A percentile compares a stretch with the other conserved stretches of the same genome.
Conservation (phyloP, 768 basidiomycete species). For the Termitomyces sp. region DNA sequence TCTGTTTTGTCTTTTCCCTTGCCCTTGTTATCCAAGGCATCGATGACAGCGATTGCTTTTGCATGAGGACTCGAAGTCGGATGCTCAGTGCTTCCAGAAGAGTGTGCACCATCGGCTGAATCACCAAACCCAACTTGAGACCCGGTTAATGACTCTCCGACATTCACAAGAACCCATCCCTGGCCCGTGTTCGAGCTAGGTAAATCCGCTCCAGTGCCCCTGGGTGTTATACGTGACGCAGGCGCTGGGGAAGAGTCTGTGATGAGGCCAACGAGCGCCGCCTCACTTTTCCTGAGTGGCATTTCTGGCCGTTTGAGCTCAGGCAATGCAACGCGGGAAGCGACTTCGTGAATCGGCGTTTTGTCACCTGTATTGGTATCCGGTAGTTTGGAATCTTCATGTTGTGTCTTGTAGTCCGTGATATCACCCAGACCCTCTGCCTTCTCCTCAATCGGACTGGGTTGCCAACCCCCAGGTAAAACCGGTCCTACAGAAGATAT, state of each 20-base stretch:
- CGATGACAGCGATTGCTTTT: conserved; percentile 58
- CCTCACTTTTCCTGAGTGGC: conserved; percentile 54
- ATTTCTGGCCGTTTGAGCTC: conserved; percentile 40
- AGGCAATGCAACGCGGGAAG: conserved; percentile 47
- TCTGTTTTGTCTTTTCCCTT: conserved; percentile 24
- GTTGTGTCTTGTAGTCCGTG: neutral
- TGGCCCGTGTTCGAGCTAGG: conserved; percentile 29
- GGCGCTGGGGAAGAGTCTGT: conserved; percentile 22
- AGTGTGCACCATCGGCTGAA: neutral
- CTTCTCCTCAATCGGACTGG: conserved; percentile 47
- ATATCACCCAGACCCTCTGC: conserved; percentile 17
- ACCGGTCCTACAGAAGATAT: conserved; percentile 26
- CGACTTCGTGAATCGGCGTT: conserved; percentile 42
- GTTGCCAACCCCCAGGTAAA: conserved; percentile 52
- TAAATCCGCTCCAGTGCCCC: neutral
- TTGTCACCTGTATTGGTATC: conserved; percentile 15
- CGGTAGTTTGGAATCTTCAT: conserved; percentile 18
- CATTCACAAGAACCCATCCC: conserved; percentile 65
- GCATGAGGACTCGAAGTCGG: conserved; percentile 29
- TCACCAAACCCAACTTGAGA: conserved; percentile 2
- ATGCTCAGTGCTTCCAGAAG: neutral
- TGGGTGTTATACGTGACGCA: conserved; percentile 6
- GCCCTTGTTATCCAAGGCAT: conserved; percentile 47
- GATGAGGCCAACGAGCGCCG: conserved; percentile 50
- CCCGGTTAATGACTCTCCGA: conserved; percentile 32